Base-by-base conservation (phyloP, 352 stramenopile species). In the Thalassiosira mediterranea region DNA sequence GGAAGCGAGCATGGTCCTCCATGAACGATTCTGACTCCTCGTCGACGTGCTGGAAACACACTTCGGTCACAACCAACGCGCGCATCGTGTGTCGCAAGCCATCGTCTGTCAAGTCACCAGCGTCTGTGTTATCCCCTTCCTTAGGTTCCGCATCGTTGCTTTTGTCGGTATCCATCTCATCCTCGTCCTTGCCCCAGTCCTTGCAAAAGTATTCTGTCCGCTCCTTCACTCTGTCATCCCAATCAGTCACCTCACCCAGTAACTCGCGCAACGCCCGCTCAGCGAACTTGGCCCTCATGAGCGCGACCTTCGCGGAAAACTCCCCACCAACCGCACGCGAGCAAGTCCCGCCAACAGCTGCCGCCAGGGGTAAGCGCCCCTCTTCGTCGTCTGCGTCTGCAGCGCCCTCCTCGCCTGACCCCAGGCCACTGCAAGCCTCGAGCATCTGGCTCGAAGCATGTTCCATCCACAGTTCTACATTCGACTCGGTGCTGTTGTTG, bases 1-100 rank as follows among this genome's bases (percentile, higher is more conserved):
- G 69, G 7, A 72, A 72, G 21, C 28, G 48, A 34, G 69, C 42
- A 42, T 72, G 56, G 23, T 67, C 54, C 28, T 47, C n/a, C 44
- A 72, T 52, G 11, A 72, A 42, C 8, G 29, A 17, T 29, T 72
- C 69, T 13, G 38, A 56, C 11, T 72, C 29, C 37, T 58, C 34
- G 13, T 72, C 69, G 44, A 79, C 68, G 37, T 47, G 72, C 56
- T 32, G 19, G 21, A 79, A 61, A 61, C 49, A 56, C 49, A 72
- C 23, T 40, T 67, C 69, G 42, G 69, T 51, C 8, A 42, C 40
- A 13, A 61, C 26, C 37, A 79, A 48, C 37, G 19, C 69, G 31
- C 58, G 48, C 10, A 72, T 61, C 67, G 53, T 53, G 46, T 44
- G 32, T 13, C 61, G 49, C 15, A 52, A 58, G 21, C 60, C 13